Evolutionary conservation across 2,329 filamentous ascomycete genomes (phyloP).

Genomic region (Fusarium succisae): DNA sequence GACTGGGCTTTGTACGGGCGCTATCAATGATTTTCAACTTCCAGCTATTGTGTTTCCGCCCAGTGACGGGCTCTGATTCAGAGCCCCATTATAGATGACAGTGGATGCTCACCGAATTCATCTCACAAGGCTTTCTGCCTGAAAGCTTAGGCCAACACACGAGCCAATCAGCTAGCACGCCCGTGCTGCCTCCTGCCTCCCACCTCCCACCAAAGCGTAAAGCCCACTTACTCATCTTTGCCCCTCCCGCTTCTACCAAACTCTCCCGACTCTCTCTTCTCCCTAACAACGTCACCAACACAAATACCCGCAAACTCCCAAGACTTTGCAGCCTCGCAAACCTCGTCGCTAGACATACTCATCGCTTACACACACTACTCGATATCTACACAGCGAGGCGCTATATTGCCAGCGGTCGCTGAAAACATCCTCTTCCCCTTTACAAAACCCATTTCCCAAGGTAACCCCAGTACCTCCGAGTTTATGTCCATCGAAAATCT

Average conservation of each 20-base stretch:
- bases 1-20: neutral
- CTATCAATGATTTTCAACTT: neutral
- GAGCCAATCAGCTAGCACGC: neutral
- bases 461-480: conserved; percentile 74
- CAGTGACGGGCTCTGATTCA: neutral
- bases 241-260: conserved; percentile 33
- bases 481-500: conserved; percentile 99
- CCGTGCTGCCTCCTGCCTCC: conserved; percentile 10
- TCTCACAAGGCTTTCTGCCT: conserved; percentile 16
- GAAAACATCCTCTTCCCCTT: conserved; percentile 47
- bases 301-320: conserved; percentile 33
- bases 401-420: conserved; percentile 62
- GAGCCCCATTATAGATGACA: conserved; percentile 19
- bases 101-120: conserved; percentile 28
- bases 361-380: conserved; percentile 2
- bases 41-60: neutral
- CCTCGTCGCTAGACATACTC: conserved; percentile 27
- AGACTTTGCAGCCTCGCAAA: conserved; percentile 33
- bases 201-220: conserved; percentile 3
- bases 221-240: conserved; percentile 38
- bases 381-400: conserved; percentile 55
- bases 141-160: neutral
- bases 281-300: conserved; percentile 38
- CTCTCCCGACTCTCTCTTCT: conserved; percentile 22
- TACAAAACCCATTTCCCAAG: conserved; percentile 63